A percentile compares a stretch with the other conserved stretches of the same genome.
Evolutionary conservation across 2,329 filamentous ascomycete genomes (phyloP).

Genomic region (Peltaster fructicola): DNA sequence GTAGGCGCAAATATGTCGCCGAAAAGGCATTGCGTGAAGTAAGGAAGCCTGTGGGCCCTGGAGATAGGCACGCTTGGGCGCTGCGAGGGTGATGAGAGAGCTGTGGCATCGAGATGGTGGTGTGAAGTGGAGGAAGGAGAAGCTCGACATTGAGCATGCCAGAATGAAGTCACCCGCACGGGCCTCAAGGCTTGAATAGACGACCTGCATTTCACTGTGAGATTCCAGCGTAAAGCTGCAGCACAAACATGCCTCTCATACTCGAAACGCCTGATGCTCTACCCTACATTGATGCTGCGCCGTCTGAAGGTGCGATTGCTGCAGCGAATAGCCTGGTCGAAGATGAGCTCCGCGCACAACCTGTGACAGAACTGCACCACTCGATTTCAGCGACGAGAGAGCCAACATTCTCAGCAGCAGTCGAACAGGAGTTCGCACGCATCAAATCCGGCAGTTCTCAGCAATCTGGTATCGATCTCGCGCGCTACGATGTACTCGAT

Average conservation of each 20-base stretch:
- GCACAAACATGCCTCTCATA: slow-evolving; percentile 43
- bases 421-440: slow-evolving; percentile 51
- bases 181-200: too few species aligned
- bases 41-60: too few species aligned
- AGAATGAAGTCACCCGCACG: too few species aligned
- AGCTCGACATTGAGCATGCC: too few species aligned
- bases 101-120: too few species aligned
- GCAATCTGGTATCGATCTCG: slow-evolving; percentile 49
- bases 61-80: too few species aligned
- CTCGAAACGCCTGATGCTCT: slow-evolving; percentile 61
- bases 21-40: too few species aligned
- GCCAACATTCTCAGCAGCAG: slow-evolving; percentile 45
- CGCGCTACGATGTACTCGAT: slow-evolving; percentile 68
- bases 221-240: slow-evolving; percentile 1
- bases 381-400: slow-evolving; percentile 36
- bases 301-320: slow-evolving; percentile 43
- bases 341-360: slow-evolving; percentile 40
- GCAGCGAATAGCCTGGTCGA: slow-evolving; percentile 53
- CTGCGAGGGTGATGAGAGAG: too few species aligned
- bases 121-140: too few species aligned
- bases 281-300: slow-evolving; percentile 67
- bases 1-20: too few species aligned
- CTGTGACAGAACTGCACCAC: slow-evolving; percentile 36
- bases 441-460: slow-evolving; percentile 34
- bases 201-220: too few species aligned